Evolutionary conservation across 75 land plant species (phyloP).

Genomic region (Selaginella moellendorffii): DNA sequence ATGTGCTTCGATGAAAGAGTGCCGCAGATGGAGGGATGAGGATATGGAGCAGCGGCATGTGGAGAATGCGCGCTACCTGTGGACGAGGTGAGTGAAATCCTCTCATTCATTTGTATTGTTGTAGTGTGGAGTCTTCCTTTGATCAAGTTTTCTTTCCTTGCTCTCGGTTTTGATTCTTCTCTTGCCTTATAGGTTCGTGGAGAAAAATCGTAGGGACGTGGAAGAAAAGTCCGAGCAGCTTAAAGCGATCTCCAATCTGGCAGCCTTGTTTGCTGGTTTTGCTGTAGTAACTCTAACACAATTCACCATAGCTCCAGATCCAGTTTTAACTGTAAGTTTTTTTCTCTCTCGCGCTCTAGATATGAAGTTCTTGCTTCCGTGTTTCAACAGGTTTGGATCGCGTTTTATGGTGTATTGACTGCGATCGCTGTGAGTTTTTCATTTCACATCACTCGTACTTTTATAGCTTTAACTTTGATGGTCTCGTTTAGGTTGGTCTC

Average conservation of each 20-base stretch:
- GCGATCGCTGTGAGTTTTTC: conserved; percentile 10
- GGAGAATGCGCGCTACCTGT: conserved; percentile 10
- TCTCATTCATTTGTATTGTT: no score
- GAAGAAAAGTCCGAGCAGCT: conserved; percentile 29
- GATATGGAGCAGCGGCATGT: conserved; percentile 9
- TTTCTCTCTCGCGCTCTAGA: neutral
- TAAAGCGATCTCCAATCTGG: conserved; percentile 30
- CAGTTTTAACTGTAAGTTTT: neutral
- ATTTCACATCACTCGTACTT: no score
- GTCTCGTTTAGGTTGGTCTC: conserved; percentile 19
- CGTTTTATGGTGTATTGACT: conserved; percentile 20
- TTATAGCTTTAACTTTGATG: no score
- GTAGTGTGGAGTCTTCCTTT: no score
- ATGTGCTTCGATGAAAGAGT: no score
- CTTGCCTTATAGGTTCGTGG: conserved; percentile 26
- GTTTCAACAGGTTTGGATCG: conserved; percentile 11
- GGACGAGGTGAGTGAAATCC: conserved; percentile 1
- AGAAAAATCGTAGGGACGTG: conserved; percentile 25
- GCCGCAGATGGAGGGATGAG: conserved; percentile 7
- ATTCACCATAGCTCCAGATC: conserved; percentile 1
- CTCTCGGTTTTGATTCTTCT: neutral
- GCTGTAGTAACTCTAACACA: conserved; percentile 31
- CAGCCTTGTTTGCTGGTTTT: conserved; percentile 32
- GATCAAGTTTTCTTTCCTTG: neutral
- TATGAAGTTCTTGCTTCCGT: neutral